These are phyloP conservation scores for Aaosphaeria pasadenensis DNA, from an alignment of 2,329 filamentous ascomycete species.

Conservation along the genomic window DNA sequence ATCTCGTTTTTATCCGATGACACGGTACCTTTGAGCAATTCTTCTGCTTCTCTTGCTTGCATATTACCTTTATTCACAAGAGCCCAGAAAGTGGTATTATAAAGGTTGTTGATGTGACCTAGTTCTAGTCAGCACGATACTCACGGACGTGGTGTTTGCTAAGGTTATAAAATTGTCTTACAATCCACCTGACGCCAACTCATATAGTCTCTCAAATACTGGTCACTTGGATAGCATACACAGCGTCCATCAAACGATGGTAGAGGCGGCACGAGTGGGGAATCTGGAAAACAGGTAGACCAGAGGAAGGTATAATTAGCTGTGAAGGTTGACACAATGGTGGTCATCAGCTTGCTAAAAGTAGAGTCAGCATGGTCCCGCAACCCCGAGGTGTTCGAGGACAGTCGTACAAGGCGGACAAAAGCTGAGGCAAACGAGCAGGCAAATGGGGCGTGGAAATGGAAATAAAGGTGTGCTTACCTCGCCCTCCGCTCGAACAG, in stretches of 20 bases:
- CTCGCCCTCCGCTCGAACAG: slow-evolving; percentile 84
- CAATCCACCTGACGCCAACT: slow-evolving; percentile 97
- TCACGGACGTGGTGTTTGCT: not conserved
- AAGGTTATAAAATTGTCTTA: slow-evolving; percentile 44
- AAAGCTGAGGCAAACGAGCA: not conserved
- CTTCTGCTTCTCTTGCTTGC: slow-evolving; percentile 75
- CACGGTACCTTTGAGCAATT: slow-evolving; percentile 75
- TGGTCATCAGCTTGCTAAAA: slow-evolving; percentile 80
- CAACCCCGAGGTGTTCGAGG: not conserved
- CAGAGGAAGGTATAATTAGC: slow-evolving; percentile 84
- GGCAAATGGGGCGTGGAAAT: not conserved
- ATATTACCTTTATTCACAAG: slow-evolving; percentile 76
- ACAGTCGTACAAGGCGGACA: too few relatives aligned
- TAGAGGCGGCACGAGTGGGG: slow-evolving; percentile 66
- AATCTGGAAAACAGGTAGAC: slow-evolving; percentile 71
- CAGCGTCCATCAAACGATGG: slow-evolving; percentile 92
- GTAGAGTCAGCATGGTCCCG: slow-evolving; percentile 11
- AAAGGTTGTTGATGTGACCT: slow-evolving; percentile 98
- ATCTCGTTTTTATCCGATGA: slow-evolving; percentile 95
- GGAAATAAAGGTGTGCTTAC: slow-evolving; percentile 41
- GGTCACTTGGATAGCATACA: slow-evolving; percentile 79
- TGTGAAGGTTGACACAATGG: slow-evolving; percentile 89
- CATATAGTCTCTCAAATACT: slow-evolving; percentile 89
- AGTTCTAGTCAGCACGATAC: not conserved
- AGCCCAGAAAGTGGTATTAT: slow-evolving; percentile 96